These are phyloP conservation scores for Tylopilus sp. DNA, from an alignment of 768 basidiomycete species.

Conservation along the genomic window DNA sequence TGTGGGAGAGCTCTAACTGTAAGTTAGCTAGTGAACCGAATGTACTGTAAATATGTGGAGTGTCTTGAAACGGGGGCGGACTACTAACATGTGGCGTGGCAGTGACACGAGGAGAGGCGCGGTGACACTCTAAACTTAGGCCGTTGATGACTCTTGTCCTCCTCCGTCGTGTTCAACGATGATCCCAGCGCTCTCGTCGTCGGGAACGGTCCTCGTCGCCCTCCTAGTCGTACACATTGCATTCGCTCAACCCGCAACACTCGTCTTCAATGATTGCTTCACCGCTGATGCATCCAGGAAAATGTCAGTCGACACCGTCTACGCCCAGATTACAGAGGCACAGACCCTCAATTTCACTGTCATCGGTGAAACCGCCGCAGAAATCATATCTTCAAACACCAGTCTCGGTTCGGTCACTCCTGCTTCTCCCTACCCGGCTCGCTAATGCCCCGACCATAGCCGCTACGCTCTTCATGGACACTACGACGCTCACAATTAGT, in stretches of 20 bases:
- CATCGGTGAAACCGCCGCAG: slow-evolving; percentile 57
- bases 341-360: slow-evolving; percentile 65
- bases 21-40: not conserved
- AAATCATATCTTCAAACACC: slow-evolving; percentile 57
- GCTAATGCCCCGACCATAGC: slow-evolving; percentile 11
- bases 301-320: slow-evolving; percentile 65
- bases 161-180: slow-evolving; percentile 23
- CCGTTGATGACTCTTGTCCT: slow-evolving; percentile 19
- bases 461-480: slow-evolving; percentile 88
- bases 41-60: too few relatives aligned
- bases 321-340: slow-evolving; percentile 60
- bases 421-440: not conserved
- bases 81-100: not conserved
- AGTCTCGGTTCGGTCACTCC: slow-evolving; percentile 55
- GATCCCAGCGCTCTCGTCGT: slow-evolving; percentile 12
- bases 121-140: not conserved
- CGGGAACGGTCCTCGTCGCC: slow-evolving; percentile 6
- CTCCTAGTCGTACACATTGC: slow-evolving; percentile 25
- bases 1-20: slow-evolving; percentile 37
- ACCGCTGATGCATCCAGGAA: slow-evolving; percentile 49
- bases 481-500: slow-evolving; percentile 74
- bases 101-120: not conserved
- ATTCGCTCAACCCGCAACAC: slow-evolving; percentile 54
- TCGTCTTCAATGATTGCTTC: slow-evolving; percentile 72
- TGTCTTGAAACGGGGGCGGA: not conserved